phyloP scores from a whole-genome alignment of 805 yeast genomes.

The Martiniozyma abietophila region DNA sequence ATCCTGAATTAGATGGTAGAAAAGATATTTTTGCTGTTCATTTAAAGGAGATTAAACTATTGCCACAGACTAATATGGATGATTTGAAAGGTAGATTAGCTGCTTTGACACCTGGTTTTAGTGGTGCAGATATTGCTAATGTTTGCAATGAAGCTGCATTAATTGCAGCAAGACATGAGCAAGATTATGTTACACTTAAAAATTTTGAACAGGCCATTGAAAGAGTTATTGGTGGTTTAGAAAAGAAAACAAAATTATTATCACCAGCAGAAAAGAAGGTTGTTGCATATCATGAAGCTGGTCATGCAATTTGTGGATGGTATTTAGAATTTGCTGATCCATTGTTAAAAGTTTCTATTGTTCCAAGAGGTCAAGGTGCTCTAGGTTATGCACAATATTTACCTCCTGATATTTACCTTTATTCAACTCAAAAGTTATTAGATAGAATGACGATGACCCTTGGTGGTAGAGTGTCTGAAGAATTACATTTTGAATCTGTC shows the following conservation, averaged over 20 bases:
- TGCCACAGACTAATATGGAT: conserved; percentile 37
- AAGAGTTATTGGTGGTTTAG: conserved; percentile 91
- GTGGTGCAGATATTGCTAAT: conserved; percentile 95
- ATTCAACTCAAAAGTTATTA: conserved; percentile 62
- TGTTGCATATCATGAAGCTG: conserved; percentile 95
- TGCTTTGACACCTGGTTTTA: conserved; percentile 88
- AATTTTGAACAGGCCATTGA: conserved; percentile 93
- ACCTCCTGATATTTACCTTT: conserved; percentile 80
- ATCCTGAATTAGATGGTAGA: conserved; percentile 85
- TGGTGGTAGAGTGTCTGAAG: conserved; percentile 91
- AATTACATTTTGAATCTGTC: conserved; percentile 75
- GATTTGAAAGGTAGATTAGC: conserved; percentile 76
- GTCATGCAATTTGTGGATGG: conserved; percentile 97
- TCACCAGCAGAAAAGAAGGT: conserved; percentile 73
- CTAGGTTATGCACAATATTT: conserved; percentile 93
- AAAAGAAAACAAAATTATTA: conserved; percentile 70
- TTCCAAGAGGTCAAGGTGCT: conserved; percentile 92
- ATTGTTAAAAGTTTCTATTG: conserved; percentile 81
- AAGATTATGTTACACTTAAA: conserved; percentile 46
- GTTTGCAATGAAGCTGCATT: conserved; percentile 92
- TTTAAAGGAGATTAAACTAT: conserved; percentile 47
- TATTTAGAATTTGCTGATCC: conserved; percentile 83
- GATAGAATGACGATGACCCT: conserved; percentile 91
- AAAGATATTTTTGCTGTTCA: conserved; percentile 81
- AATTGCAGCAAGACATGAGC: conserved; percentile 77